Evolutionary conservation across 208 protist species (phyloP).

Genomic region (Trypanosomatidae sp.): DNA sequence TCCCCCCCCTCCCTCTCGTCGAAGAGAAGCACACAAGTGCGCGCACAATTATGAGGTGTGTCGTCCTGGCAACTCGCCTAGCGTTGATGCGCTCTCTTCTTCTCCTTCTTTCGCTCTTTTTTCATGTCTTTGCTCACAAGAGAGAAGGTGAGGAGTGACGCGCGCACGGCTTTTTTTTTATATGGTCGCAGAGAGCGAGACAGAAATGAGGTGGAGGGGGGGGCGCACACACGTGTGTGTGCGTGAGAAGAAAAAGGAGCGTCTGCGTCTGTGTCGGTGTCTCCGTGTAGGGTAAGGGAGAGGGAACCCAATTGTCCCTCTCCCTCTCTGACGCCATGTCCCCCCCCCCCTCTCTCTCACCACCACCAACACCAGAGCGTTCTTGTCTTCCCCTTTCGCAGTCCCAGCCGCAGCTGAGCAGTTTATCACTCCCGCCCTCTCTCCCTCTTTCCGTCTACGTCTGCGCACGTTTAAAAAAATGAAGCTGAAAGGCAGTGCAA

Average conservation of each 20-base stretch:
- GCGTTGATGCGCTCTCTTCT: neutral
- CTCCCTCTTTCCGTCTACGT: neutral
- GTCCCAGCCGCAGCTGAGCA: neutral
- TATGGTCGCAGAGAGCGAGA: too few species aligned
- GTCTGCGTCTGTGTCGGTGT: neutral
- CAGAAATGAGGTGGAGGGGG: too few species aligned
- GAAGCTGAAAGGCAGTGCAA: neutral
- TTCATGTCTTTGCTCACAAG: constrained; percentile 14
- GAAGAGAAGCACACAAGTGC: neutral
- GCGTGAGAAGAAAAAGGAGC: too few species aligned
- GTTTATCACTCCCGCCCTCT: neutral
- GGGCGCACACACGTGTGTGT: too few species aligned
- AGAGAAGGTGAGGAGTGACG: neutral
- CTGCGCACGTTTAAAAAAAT: neutral
- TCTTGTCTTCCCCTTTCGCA: neutral
- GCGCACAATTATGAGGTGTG: neutral
- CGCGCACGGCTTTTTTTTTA: too few species aligned
- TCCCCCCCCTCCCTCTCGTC: neutral
- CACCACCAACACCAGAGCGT: neutral
- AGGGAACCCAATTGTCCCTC: too few species aligned
- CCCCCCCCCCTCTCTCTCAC: neutral
- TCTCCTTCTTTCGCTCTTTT: neutral
- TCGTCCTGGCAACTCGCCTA: neutral
- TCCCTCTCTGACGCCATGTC: too few species aligned
- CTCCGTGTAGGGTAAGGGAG: neutral